A percentile compares a stretch with the other conserved stretches of the same genome.
Conservation (phyloP, 257 asterid genomes). For the Coffea canephora region DNA sequence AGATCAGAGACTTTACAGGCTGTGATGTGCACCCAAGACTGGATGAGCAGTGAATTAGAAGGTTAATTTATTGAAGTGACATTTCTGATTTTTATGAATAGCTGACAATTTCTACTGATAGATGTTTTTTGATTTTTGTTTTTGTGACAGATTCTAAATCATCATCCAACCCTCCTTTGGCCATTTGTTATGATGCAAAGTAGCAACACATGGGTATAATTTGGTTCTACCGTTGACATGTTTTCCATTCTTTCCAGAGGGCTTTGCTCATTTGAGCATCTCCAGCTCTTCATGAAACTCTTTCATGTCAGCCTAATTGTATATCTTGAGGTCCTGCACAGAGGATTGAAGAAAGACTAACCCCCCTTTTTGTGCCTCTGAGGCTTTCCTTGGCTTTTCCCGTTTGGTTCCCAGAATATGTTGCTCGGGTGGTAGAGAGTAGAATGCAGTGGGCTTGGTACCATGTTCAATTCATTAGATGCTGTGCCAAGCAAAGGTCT, state of each 20-base stretch:
- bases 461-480: not conserved
- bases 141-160: slow-evolving; percentile 33
- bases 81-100: slow-evolving; percentile 7
- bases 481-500: not conserved
- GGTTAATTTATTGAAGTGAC: slow-evolving; percentile 35
- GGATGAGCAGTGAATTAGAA: slow-evolving; percentile 63
- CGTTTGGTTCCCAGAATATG: not conserved
- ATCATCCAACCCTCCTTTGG: slow-evolving; percentile 22
- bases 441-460: not conserved
- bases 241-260: not conserved
- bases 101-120: slow-evolving; percentile 18
- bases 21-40: slow-evolving; percentile 84
- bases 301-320: slow-evolving; percentile 5
- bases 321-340: not conserved
- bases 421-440: not conserved
- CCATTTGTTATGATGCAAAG: slow-evolving; percentile 36
- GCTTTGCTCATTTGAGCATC: not conserved
- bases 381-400: not conserved
- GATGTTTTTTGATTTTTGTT: slow-evolving; percentile 6
- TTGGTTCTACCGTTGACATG: not conserved
- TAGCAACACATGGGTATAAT: slow-evolving; percentile 15
- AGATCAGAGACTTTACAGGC: slow-evolving; percentile 74
- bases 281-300: not conserved
- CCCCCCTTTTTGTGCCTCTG: not conserved
- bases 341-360: not conserved